phyloP scores from a whole-genome alignment of 192 early-diverging fungal genomes.

The Chytriomyces confervae region DNA sequence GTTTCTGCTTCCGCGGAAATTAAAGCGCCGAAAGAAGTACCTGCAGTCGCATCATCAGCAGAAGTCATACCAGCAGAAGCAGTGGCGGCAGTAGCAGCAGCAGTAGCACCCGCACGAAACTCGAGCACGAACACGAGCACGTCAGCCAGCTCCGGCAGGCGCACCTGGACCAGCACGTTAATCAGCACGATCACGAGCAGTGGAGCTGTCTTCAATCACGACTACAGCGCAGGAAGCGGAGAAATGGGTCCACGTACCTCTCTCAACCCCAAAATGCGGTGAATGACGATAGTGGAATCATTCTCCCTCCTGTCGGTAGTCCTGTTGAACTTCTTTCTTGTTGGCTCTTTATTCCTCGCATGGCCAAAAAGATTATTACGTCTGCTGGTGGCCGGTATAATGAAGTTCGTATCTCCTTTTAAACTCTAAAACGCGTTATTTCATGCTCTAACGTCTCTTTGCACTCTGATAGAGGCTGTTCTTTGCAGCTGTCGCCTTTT shows the following conservation, averaged over 20 bases:
- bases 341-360: constrained; percentile 2
- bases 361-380: neutral
- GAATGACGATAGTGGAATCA: neutral
- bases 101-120: no score
- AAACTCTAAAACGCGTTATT: no score
- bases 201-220: neutral
- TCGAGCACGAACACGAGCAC: neutral
- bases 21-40: neutral
- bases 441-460: no score
- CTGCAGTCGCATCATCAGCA: no score
- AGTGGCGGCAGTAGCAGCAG: no score
- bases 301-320: neutral
- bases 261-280: neutral
- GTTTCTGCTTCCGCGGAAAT: neutral
- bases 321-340: neutral
- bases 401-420: neutral
- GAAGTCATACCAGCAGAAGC: neutral
- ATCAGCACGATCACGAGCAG: neutral
- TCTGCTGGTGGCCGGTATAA: neutral
- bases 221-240: neutral
- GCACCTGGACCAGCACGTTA: no score
- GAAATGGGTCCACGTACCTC: neutral
- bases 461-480: no score
- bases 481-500: no score
- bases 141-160: neutral